A percentile compares a stretch with the other conserved stretches of the same genome.
Conservation (phyloP, 257 asterid genomes). For the Solanum rostratum region DNA sequence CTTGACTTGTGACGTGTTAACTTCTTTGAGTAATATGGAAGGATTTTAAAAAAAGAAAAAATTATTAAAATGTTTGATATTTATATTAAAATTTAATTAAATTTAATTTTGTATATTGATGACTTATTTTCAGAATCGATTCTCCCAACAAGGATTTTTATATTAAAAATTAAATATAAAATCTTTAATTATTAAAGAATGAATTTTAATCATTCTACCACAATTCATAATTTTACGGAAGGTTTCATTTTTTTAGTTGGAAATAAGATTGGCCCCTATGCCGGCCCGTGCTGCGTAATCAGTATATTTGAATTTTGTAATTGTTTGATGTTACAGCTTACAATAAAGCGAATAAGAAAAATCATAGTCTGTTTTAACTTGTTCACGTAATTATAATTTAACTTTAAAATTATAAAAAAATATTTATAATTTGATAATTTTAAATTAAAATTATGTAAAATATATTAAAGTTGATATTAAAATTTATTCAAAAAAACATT, state of each 20-base stretch:
- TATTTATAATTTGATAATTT: too few species aligned
- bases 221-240: background rate
- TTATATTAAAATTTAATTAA: accelerated
- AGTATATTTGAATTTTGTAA: background rate
- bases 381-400: too few species aligned
- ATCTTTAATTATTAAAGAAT: background rate
- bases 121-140: too few species aligned
- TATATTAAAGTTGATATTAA: background rate
- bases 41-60: background rate
- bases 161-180: background rate
- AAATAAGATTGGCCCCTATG: background rate
- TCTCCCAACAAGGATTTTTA: too few species aligned
- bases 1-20: background rate
- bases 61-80: background rate
- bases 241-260: background rate
- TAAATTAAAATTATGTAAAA: background rate
- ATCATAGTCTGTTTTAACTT: background rate
- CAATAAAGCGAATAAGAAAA: background rate
- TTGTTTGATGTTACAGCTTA: background rate
- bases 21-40: background rate
- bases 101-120: background rate
- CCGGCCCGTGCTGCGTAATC: background rate
- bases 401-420: too few species aligned
- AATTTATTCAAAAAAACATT: too few species aligned
- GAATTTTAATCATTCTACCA: background rate